Evolutionary conservation across 257 asterid genomes (phyloP).

Genomic region (Jacaranda mimosifolia): DNA sequence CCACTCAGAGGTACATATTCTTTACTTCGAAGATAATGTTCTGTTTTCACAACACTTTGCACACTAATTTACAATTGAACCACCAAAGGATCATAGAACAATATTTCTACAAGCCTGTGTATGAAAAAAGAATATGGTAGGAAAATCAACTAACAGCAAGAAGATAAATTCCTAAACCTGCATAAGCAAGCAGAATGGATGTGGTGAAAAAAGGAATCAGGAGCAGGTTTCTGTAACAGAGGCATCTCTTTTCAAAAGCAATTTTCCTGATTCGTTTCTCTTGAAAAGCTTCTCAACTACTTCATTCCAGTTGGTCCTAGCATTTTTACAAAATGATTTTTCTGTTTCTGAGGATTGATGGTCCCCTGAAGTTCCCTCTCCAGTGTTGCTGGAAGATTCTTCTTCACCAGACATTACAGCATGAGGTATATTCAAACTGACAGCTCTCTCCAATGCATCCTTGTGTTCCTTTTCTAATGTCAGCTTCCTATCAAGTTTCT

Average conservation of each 20-base stretch:
- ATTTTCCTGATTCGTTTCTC: conserved; percentile 57
- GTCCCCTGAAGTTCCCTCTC: conserved; percentile 40
- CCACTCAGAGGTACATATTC: neutral
- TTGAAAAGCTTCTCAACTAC: conserved; percentile 66
- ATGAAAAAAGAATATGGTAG: conserved; percentile 29
- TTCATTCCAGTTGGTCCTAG: conserved; percentile 78
- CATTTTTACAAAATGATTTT: conserved; percentile 35
- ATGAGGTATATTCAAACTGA: conserved; percentile 86
- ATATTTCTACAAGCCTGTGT: conserved; percentile 16
- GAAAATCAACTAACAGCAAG: neutral
- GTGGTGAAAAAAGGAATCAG: neutral
- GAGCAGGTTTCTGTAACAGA: conserved; percentile 32
- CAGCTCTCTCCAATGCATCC: conserved; percentile 91
- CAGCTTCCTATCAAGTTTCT: conserved; percentile 64
- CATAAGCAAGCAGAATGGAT: neutral
- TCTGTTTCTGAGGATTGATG: conserved; percentile 34
- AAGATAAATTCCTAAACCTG: neutral
- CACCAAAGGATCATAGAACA: neutral
- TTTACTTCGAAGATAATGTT: neutral
- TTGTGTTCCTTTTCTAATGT: conserved; percentile 89
- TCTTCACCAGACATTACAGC: conserved; percentile 57
- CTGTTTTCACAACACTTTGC: conserved; percentile 18
- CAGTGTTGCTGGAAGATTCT: conserved; percentile 38
- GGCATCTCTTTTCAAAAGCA: conserved; percentile 49
- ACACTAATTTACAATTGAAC: conserved; percentile 25